phyloP scores from a whole-genome alignment of 352 stramenopile genomes.

The Globisporangium carolinianum region DNA sequence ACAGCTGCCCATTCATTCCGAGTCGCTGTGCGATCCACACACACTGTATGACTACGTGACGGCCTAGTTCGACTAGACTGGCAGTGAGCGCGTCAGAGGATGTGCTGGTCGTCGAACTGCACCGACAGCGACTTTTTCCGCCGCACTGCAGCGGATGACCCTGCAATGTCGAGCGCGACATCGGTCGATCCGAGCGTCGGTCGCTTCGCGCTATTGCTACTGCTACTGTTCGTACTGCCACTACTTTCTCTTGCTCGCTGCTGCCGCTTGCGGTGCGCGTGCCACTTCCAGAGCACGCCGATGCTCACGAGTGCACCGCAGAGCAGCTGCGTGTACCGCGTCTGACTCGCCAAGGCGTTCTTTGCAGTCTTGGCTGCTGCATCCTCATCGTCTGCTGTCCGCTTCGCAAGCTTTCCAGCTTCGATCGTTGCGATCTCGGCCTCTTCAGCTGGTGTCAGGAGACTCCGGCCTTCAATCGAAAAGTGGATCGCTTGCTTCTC shows the following conservation, averaged over 20 bases:
- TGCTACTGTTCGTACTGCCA: neutral
- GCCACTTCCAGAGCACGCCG: constrained; percentile 10
- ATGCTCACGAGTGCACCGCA: constrained; percentile 5
- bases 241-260: constrained; percentile 1
- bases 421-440: constrained; percentile 47
- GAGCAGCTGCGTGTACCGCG: constrained; percentile 12
- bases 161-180: neutral
- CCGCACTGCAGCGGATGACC: constrained; percentile 2
- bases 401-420: neutral
- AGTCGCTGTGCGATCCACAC: too few species aligned
- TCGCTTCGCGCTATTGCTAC: neutral
- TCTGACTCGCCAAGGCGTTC: constrained; percentile 3
- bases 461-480: constrained; percentile 64
- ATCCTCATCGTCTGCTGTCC: constrained; percentile 15
- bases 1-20: too few species aligned
- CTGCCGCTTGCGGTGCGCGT: constrained; percentile 12
- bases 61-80: neutral
- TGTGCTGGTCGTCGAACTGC: constrained; percentile 14
- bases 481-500: constrained; percentile 74
- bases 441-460: constrained; percentile 52
- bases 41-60: neutral
- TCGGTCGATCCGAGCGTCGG: constrained; percentile 5
- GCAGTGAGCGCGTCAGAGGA: neutral
- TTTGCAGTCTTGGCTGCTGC: constrained; percentile 10
- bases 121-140: constrained; percentile 14